Base-by-base conservation (phyloP, 345 rosid genomes). In the Lepidium aucheri region DNA sequence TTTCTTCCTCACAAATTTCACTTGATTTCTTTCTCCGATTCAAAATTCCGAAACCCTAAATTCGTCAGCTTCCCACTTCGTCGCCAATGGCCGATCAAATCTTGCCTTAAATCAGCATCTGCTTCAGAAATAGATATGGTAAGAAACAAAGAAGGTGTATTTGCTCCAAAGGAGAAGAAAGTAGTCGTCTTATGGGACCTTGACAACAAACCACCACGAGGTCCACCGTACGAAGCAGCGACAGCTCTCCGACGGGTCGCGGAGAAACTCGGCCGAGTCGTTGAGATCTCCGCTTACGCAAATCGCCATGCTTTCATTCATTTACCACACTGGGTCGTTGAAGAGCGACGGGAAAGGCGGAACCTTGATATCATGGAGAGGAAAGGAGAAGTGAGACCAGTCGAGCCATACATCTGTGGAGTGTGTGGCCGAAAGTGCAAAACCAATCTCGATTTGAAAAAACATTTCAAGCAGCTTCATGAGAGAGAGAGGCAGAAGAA, bases 171-270 rank as follows among this genome's bases (percentile, higher is more conserved):
- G 63, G 69, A 76, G 73, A 77, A 77, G 73, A 88, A 83, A 60
- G 97, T 93, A 8, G 90, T 90, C 0, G 91, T 93, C 53, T 79
- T 87, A 6, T 90, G 97, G 98, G 96, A 93, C 85, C 88, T 93
- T 39, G 98, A 93, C 74, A 93, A 93, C 83, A 93, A 93, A 65
- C 98, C 97, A 6, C 97, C 96, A 0, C 83, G 90, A 0, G 96
- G 96, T 7, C 87, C 84, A 30, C 98, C 97, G 0, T 93, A 78
- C 66, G 78, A 77, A 9, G 96, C 97, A 0, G 98, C 96, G 0
- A 45, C 76, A 30, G 85, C 84, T 4, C 81, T 93, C 44, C 81
- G 85, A 14, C 63, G 63, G 18, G 70, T 87, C 7, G 97, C 95
- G 3, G 73, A 79, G 77, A 75, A 58, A 5, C 84, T 91, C 67